Conservation (phyloP, 441 rosid genomes). For the Viola pubescens region DNA sequence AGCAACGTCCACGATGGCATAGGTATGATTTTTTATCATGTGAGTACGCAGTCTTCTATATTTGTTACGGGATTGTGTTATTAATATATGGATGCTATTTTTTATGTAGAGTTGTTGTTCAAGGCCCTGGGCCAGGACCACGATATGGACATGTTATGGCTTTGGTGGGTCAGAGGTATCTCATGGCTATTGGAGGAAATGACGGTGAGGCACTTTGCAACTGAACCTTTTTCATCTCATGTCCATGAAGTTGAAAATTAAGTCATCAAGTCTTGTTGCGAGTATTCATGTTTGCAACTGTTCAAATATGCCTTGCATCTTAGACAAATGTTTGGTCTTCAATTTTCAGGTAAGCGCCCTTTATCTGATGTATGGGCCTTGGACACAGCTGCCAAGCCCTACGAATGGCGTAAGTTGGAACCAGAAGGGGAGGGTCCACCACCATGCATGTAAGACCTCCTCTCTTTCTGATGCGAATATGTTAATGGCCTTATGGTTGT, state of each 20-base stretch:
- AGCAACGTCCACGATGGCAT: conserved; percentile 93
- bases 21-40: conserved; percentile 38
- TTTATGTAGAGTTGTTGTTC: conserved; percentile 83
- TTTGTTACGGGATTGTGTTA: conserved; percentile 8
- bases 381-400: conserved; percentile 99
- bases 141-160: conserved; percentile 99
- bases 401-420: conserved; percentile 98
- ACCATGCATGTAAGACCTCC: conserved; percentile 78
- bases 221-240: conserved; percentile 10
- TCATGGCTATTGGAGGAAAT: conserved; percentile 91
- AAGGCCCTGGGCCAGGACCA: conserved; percentile 99
- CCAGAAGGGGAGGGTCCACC: conserved; percentile 99
- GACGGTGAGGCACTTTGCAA: conserved; percentile 40
- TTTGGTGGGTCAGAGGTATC: conserved; percentile 98
- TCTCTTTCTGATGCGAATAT: background rate
- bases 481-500: too few species aligned
- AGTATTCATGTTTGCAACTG: conserved; percentile 6
- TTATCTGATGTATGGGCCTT: conserved; percentile 99
- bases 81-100: conserved; percentile 19
- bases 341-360: conserved; percentile 77
- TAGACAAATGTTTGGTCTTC: conserved; percentile 9
- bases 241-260: conserved; percentile 5
- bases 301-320: background rate
- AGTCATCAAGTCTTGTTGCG: conserved; percentile 1
- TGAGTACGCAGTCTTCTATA: conserved; percentile 10